Evolutionary conservation across 108 stramenopile species (phyloP).

Genomic region (Stephanodiscus triporus): DNA sequence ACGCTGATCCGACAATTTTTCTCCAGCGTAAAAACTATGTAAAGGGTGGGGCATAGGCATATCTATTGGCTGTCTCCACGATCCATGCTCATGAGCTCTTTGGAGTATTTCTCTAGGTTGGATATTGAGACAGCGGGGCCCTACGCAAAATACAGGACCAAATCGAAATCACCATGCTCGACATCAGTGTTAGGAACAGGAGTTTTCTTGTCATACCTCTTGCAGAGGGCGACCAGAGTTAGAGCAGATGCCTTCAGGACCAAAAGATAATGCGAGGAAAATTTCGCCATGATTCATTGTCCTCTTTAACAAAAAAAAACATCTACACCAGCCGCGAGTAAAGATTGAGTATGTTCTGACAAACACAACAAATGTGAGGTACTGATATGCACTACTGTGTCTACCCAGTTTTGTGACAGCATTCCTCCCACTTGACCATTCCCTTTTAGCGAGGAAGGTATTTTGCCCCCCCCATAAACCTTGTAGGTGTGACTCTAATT

Average conservation of each 20-base stretch:
- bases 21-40: not conserved
- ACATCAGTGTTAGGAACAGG: not conserved
- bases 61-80: not conserved
- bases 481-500: too few relatives aligned
- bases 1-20: not conserved
- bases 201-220: not conserved
- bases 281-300: not conserved
- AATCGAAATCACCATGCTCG: not conserved
- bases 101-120: constrained; percentile 2
- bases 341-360: not conserved
- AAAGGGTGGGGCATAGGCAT: too few relatives aligned
- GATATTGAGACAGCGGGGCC: not conserved
- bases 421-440: too few relatives aligned
- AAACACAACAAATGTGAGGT: not conserved
- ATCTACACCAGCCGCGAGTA: not conserved
- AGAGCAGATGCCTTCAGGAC: constrained; percentile 5
- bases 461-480: too few relatives aligned
- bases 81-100: constrained; percentile 3
- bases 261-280: not conserved
- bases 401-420: too few relatives aligned
- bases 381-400: too few relatives aligned
- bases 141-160: not conserved
- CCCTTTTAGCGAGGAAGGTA: too few relatives aligned
- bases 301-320: not conserved
- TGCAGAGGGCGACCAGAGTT: not conserved